phyloP scores from a whole-genome alignment of 768 basidiomycete species.

The Suillus hirtellus region DNA sequence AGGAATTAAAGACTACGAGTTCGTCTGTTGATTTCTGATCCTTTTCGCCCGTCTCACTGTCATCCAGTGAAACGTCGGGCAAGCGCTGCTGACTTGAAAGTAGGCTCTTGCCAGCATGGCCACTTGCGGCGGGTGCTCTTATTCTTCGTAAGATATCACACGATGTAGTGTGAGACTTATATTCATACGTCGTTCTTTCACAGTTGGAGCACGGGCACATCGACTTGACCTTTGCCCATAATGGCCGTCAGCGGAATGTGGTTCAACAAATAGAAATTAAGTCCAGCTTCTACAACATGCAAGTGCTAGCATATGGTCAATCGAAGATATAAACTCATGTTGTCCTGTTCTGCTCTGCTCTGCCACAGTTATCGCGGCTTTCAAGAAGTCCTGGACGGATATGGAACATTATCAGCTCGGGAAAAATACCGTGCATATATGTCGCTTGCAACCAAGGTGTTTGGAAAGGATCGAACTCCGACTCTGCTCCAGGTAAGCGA shows the following conservation, averaged over 20 bases:
- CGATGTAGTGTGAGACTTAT: not conserved
- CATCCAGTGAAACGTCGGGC: not conserved
- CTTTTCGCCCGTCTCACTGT: not conserved
- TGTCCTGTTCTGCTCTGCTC: too few species aligned
- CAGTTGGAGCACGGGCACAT: not conserved
- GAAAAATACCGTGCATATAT: conserved; percentile 4
- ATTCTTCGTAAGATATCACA: not conserved
- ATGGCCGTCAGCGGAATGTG: not conserved
- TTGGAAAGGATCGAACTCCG: not conserved
- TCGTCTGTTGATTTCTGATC: not conserved
- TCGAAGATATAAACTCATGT: not conserved
- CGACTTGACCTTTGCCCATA: not conserved
- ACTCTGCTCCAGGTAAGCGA: not conserved
- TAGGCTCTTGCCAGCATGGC: not conserved
- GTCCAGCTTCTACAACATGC: not conserved
- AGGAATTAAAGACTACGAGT: not conserved
- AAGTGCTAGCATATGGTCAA: not conserved
- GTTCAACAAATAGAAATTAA: not conserved
- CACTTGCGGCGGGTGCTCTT: not conserved
- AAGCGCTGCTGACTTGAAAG: not conserved
- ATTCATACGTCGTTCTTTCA: too few species aligned
- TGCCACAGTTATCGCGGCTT: not conserved
- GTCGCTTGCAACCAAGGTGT: conserved; percentile 2
- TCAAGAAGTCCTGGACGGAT: not conserved
- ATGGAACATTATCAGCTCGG: not conserved